A percentile compares a stretch with the other conserved stretches of the same genome.
Evolutionary conservation across 1,284 basidiomycete genomes (phyloP).

Genomic region (Somion occarium): DNA sequence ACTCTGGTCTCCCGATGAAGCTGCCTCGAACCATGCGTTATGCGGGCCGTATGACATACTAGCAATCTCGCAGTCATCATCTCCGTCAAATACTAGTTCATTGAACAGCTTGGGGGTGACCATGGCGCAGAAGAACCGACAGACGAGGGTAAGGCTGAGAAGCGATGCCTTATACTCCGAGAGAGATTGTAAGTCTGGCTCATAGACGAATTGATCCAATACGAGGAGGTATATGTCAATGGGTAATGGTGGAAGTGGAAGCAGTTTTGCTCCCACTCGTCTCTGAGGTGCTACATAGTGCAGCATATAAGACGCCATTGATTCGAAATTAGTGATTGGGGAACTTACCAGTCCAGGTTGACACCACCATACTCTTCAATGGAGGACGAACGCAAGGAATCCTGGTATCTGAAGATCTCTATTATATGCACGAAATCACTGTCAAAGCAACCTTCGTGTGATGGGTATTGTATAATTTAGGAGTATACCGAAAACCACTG

Average conservation of each 20-base stretch:
- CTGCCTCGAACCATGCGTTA: conserved; percentile 7
- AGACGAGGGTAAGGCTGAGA: conserved; percentile 33
- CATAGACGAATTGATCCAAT: conserved; percentile 9
- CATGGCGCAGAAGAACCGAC: conserved; percentile 36
- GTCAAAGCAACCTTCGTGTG: too few species aligned
- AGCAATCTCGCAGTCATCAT: neutral
- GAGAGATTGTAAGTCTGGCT: neutral
- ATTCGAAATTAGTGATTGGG: neutral
- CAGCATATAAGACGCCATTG: neutral
- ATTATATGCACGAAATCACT: too few species aligned
- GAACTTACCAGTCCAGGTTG: neutral
- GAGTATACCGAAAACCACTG: too few species aligned
- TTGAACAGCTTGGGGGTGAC: conserved; percentile 13
- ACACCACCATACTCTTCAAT: neutral
- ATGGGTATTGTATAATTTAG: too few species aligned
- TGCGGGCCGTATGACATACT: conserved; percentile 1
- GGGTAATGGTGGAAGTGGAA: conserved; percentile 9
- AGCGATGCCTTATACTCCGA: conserved; percentile 18
- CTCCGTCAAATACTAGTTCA: conserved; percentile 5
- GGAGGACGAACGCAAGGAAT: too few species aligned
- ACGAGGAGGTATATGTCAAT: conserved; percentile 13
- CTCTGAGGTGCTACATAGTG: conserved; percentile 10
- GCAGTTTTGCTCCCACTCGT: conserved; percentile 4
- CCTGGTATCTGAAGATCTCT: too few species aligned
- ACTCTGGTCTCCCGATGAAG: conserved; percentile 5